These are phyloP conservation scores for Exophiala dermatitidis DNA, from an alignment of 2,329 filamentous ascomycete species.

Conservation along the genomic window DNA sequence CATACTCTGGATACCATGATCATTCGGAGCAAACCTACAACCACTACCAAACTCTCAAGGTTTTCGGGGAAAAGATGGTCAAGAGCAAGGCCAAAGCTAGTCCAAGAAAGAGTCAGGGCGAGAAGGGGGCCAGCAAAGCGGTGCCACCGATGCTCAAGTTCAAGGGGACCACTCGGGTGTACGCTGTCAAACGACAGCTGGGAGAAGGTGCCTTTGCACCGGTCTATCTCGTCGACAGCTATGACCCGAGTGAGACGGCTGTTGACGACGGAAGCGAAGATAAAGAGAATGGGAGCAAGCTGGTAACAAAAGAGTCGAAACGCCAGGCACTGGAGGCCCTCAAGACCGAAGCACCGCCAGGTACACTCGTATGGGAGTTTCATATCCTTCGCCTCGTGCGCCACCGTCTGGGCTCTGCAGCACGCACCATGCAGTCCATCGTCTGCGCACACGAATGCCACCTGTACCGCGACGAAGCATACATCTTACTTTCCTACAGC, in stretches of 20 bases:
- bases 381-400: constrained; percentile 85
- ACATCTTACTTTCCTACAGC: constrained; percentile 78
- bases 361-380: constrained; percentile 68
- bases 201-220: constrained; percentile 92
- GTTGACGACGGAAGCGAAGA: constrained; percentile 38
- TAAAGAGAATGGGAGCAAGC: constrained; percentile 42
- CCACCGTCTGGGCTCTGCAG: constrained; percentile 58
- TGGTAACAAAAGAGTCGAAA: constrained; percentile 27
- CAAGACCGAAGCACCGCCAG: constrained; percentile 88
- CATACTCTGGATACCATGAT: constrained; percentile 74
- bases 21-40: constrained; percentile 58
- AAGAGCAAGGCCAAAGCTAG: constrained; percentile 38
- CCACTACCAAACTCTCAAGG: constrained; percentile 68
- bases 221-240: constrained; percentile 80
- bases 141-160: constrained; percentile 62
- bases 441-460: constrained; percentile 85
- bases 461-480: constrained; percentile 81
- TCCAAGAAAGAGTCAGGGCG: constrained; percentile 44
- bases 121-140: constrained; percentile 50
- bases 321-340: constrained; percentile 71
- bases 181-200: constrained; percentile 75
- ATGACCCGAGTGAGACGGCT: constrained; percentile 45
- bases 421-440: constrained; percentile 66
- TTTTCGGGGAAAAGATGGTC: constrained; percentile 62
- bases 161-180: constrained; percentile 56